These are phyloP conservation scores for Haplosporangium sp. DNA, from an alignment of 371 early-diverging fungal genomes.

Conservation along the genomic window DNA sequence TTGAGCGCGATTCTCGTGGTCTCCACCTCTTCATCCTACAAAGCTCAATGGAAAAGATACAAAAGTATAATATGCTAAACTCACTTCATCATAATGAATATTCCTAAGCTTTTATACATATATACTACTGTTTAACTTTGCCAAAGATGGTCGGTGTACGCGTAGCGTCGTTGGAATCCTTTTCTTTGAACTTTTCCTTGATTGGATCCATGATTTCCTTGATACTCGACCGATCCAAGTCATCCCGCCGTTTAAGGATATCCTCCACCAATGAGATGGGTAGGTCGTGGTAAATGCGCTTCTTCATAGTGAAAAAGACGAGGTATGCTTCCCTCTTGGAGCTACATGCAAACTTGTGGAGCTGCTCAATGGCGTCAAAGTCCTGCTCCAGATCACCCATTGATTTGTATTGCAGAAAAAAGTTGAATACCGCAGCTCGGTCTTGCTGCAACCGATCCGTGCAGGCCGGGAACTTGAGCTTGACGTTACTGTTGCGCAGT, in stretches of 20 bases:
- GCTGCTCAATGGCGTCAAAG: conserved; percentile 82
- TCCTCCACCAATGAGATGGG: conserved; percentile 84
- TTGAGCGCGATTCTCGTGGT: too few species aligned
- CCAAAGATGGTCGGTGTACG: conserved; percentile 46
- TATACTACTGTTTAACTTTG: conserved; percentile 40
- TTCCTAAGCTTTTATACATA: too few species aligned
- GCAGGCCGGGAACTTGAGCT: conserved; percentile 72
- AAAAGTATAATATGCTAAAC: too few species aligned
- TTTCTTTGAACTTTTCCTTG: conserved; percentile 65
- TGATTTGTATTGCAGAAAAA: conserved; percentile 74
- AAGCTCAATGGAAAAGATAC: too few species aligned
- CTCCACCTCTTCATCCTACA: too few species aligned
- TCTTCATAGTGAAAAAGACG: conserved; percentile 76
- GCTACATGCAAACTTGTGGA: conserved; percentile 75
- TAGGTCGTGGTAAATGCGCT: conserved; percentile 85
- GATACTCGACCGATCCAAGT: conserved; percentile 76
- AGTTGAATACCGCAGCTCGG: conserved; percentile 67
- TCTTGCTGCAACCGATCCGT: conserved; percentile 77
- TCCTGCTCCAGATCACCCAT: conserved; percentile 70
- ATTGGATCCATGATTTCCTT: conserved; percentile 86
- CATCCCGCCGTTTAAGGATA: conserved; percentile 79
- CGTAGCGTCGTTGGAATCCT: conserved; percentile 50
- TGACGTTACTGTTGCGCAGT: conserved; percentile 79
- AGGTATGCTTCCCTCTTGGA: conserved; percentile 76
- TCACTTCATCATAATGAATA: too few species aligned